phyloP scores from a whole-genome alignment of 305 asterid genomes.

The Fraxinus paxiana region DNA sequence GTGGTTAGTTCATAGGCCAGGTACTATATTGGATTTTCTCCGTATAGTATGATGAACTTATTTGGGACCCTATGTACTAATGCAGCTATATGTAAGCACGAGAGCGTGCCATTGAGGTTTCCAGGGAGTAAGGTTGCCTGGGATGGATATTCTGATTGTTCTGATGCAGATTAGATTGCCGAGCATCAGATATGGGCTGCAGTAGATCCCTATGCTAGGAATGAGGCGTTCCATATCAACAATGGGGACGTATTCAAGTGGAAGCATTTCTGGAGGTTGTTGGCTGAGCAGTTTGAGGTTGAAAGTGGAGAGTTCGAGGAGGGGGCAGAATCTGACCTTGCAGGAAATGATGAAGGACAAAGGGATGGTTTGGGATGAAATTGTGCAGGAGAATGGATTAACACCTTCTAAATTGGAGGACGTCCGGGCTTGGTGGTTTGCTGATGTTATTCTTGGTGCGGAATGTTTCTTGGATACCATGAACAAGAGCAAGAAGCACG shows the following conservation, averaged over 20 bases:
- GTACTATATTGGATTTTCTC: conserved; percentile 5
- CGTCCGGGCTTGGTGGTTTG: conserved; percentile 1
- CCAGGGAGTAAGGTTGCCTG: conserved; percentile 15
- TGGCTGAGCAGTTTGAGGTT: conserved; percentile 1
- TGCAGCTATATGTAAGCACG: conserved; percentile 3
- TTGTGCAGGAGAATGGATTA: conserved; percentile 18
- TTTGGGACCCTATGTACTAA: neutral
- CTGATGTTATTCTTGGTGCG: neutral
- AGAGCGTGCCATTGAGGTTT: conserved; percentile 9
- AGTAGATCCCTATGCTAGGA: conserved; percentile 17
- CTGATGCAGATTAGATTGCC: conserved; percentile 15
- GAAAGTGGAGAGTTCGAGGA: neutral
- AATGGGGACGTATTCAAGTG: conserved; percentile 18
- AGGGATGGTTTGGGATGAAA: conserved; percentile 23
- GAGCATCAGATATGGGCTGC: conserved; percentile 28
- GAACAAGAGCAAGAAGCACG: conserved; percentile 17
- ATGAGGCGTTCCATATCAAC: conserved; percentile 18
- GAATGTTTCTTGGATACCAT: neutral
- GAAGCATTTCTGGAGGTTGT: conserved; percentile 18
- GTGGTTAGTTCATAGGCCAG: conserved; percentile 12
- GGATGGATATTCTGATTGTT: conserved; percentile 21
- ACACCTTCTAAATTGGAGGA: conserved; percentile 21
- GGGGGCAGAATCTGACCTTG: neutral
- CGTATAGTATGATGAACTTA: neutral
- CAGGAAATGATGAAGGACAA: conserved; percentile 23